Evolutionary conservation across 306 rosid genomes (phyloP).

Genomic region (Vigna trinervia): DNA sequence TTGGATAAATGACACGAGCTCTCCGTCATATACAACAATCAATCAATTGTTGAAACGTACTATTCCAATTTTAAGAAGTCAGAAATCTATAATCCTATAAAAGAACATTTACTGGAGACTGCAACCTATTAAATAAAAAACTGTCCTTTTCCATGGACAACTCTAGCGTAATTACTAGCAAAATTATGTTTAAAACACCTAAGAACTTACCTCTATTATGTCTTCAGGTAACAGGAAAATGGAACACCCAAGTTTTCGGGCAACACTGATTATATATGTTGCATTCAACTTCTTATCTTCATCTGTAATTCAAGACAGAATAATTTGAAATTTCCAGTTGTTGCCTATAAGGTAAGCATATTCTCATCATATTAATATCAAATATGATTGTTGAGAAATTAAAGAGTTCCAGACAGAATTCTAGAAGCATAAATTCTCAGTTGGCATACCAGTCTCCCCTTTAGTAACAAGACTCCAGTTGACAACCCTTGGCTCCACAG

Average conservation of each 20-base stretch:
- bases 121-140: neutral
- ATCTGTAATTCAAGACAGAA: constrained; percentile 61
- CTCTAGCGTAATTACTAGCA: neutral
- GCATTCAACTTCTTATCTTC: constrained; percentile 98
- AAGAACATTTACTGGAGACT: constrained; percentile 1
- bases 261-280: constrained; percentile 95
- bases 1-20: neutral
- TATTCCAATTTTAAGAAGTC: neutral
- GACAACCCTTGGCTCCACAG: constrained; percentile 98
- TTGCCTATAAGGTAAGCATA: constrained; percentile 12
- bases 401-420: constrained; percentile 35
- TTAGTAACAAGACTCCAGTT: constrained; percentile 95
- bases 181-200: constrained; percentile 13
- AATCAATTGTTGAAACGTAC: constrained; percentile 3
- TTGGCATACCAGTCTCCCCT: constrained; percentile 87
- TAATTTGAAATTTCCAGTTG: constrained; percentile 29
- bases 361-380: constrained; percentile 29
- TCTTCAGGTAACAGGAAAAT: constrained; percentile 97
- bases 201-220: constrained; percentile 74
- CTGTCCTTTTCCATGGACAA: constrained; percentile 11
- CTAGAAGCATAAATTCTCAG: constrained; percentile 17
- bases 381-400: constrained; percentile 25
- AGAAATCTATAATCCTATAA: constrained; percentile 1
- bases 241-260: constrained; percentile 98
- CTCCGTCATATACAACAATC: constrained; percentile 16